Evolutionary conservation across 352 stramenopile genomes (phyloP), one percentile per base, ranked within the genome.

Genomic region (Globisporangium yorkense): DNA sequence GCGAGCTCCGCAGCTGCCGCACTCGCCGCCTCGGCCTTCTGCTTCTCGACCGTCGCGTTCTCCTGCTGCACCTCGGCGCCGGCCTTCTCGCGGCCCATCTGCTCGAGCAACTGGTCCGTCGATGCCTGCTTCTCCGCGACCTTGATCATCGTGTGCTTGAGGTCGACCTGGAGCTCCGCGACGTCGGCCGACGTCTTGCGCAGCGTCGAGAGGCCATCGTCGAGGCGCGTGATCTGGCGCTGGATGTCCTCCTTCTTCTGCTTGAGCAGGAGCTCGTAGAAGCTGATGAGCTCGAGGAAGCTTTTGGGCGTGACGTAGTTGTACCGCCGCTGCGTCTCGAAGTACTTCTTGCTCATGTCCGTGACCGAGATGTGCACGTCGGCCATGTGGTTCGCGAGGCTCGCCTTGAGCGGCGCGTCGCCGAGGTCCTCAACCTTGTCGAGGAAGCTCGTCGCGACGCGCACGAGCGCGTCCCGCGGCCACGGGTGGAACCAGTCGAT

Each of bases 291-390:
- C 73, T 99, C 96, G 24, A 99, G 78, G 75, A 98, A 99, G 63
- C 88, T 98, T 77, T 99, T 99, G 7, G 97, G 96, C 44, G 97
- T 99, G 53, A 98, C 96, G 69, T 99, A 99, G 70, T 99, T 99
- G 88, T 98, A 98, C 8, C 97, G 84, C 0, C 94, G 77, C 66
- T 98, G 93, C 7, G 89, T 97, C 61, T 98, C 88, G 58, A 97
- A 89, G 79, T 98, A 99, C 63, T 88, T 84, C 54, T 94, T 89
- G 37, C 88, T 97, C 78, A 97, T 97, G 57, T 98, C 89, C 2
- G 88, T 97, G 46, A 99, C 97, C 9, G 88, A 97, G 65, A 99
- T 94, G 74, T 99, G 96, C 53, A 98, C 96, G 53, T 98, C 90
- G 1, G 96, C 93, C 96, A 99, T 99, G 67, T 99, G 96, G 41